phyloP scores from a whole-genome alignment of 2,329 filamentous ascomycete species.

The Pleurostoma richardsiae region DNA sequence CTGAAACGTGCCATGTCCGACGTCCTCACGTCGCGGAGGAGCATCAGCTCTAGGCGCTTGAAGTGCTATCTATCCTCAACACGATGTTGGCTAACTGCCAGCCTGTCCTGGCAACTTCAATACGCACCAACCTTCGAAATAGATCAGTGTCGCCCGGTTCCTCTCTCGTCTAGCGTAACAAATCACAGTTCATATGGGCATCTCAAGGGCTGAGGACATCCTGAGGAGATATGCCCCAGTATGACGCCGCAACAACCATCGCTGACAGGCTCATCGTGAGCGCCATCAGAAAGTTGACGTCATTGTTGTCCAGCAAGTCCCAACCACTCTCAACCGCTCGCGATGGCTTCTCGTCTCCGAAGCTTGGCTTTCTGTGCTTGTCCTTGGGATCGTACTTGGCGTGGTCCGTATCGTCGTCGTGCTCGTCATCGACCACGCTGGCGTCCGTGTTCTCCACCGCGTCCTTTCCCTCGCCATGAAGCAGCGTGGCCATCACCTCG shows the following conservation, averaged over 20 bases:
- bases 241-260: constrained; percentile 61
- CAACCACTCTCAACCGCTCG: constrained; percentile 59
- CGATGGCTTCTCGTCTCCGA: constrained; percentile 53
- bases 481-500: constrained; percentile 32
- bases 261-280: constrained; percentile 71
- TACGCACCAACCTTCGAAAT: too few species aligned
- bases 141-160: too few species aligned
- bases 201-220: constrained; percentile 29
- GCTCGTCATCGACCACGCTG: constrained; percentile 16
- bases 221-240: constrained; percentile 51
- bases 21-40: too few species aligned
- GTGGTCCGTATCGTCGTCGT: constrained; percentile 21
- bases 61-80: too few species aligned
- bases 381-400: constrained; percentile 43
- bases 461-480: constrained; percentile 37
- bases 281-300: constrained; percentile 92
- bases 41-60: too few species aligned
- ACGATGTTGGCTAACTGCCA: too few species aligned
- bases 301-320: constrained; percentile 89
- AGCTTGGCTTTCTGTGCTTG: constrained; percentile 45
- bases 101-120: too few species aligned
- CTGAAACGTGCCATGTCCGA: too few species aligned
- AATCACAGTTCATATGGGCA: too few species aligned
- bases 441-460: constrained; percentile 29
- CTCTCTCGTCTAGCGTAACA: too few species aligned